phyloP scores from a whole-genome alignment of 805 yeast genomes.

The Yamadazyma phyllophila region DNA sequence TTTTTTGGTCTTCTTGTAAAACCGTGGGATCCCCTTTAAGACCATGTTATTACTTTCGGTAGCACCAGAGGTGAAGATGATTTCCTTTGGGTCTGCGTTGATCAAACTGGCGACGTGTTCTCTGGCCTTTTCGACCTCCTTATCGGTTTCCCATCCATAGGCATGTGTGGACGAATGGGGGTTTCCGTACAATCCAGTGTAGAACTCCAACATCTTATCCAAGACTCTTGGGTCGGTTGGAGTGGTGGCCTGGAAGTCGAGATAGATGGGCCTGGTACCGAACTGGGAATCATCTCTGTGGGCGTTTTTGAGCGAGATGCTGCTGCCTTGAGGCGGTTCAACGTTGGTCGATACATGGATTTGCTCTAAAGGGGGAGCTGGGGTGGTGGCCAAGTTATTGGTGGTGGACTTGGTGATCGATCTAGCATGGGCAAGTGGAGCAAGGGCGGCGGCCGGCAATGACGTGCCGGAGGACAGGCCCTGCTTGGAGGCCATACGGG shows the following conservation, averaged over 20 bases:
- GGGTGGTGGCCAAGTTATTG: slow-evolving; percentile 8
- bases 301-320: slow-evolving; percentile 43
- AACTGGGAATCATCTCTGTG: slow-evolving; percentile 43
- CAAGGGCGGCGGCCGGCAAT: neutral
- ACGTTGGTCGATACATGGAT: slow-evolving; percentile 15
- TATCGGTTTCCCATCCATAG: slow-evolving; percentile 98
- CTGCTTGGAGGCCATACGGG: neutral
- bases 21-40: slow-evolving; percentile 92
- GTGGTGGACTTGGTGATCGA: neutral
- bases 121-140: slow-evolving; percentile 86
- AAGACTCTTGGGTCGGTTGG: slow-evolving; percentile 97
- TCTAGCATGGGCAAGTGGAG: neutral
- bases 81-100: slow-evolving; percentile 94
- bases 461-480: neutral
- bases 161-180: slow-evolving; percentile 97
- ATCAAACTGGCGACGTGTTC: slow-evolving; percentile 77
- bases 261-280: slow-evolving; percentile 87
- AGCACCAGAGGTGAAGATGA: slow-evolving; percentile 96
- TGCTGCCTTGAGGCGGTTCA: slow-evolving; percentile 48
- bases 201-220: slow-evolving; percentile 80
- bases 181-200: slow-evolving; percentile 93
- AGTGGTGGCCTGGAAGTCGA: slow-evolving; percentile 98
- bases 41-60: slow-evolving; percentile 96
- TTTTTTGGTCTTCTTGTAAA: slow-evolving; percentile 83
- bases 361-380: slow-evolving; percentile 5